These are phyloP conservation scores for Trebouxia gelatinosa DNA, from an alignment of 163 green algal genomes.

Conservation along the genomic window DNA sequence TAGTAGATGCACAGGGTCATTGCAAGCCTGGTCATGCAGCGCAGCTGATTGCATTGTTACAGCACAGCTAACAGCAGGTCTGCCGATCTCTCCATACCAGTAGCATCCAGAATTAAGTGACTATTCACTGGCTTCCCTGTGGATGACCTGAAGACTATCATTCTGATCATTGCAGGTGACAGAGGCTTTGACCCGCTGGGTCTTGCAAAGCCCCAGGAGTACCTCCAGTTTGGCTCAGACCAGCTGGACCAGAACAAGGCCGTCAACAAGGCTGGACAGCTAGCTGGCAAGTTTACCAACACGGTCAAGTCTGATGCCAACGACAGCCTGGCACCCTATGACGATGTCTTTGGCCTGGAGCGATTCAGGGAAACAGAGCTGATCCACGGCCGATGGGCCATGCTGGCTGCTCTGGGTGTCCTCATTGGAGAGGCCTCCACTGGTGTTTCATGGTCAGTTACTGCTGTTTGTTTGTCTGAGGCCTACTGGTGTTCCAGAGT, in stretches of 20 bases:
- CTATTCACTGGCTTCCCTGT: too few relatives aligned
- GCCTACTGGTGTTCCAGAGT: not conserved
- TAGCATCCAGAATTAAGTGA: too few relatives aligned
- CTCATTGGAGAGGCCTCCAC: conserved; percentile 86
- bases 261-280: conserved; percentile 82
- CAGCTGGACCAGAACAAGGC: conserved; percentile 86
- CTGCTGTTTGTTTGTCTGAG: not conserved
- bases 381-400: conserved; percentile 94
- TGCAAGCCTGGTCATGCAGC: too few relatives aligned
- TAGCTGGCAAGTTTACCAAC: conserved; percentile 62
- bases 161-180: conserved; percentile 2
- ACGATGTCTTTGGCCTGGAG: conserved; percentile 86
- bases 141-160: too few relatives aligned
- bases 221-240: conserved; percentile 73
- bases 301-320: not conserved
- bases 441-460: conserved; percentile 39
- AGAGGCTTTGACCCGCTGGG: conserved; percentile 34
- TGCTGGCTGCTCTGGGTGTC: conserved; percentile 89
- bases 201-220: conserved; percentile 87
- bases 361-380: conserved; percentile 97
- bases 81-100: too few relatives aligned
- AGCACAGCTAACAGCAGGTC: too few relatives aligned
- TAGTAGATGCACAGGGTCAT: too few relatives aligned
- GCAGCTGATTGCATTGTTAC: too few relatives aligned
- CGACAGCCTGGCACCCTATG: conserved; percentile 36